Percentiles rank a stretch among this genome's conserved stretches.
Evolutionary conservation across 805 yeast genomes (phyloP).

Genomic region (Teunomyces gatunensis): DNA sequence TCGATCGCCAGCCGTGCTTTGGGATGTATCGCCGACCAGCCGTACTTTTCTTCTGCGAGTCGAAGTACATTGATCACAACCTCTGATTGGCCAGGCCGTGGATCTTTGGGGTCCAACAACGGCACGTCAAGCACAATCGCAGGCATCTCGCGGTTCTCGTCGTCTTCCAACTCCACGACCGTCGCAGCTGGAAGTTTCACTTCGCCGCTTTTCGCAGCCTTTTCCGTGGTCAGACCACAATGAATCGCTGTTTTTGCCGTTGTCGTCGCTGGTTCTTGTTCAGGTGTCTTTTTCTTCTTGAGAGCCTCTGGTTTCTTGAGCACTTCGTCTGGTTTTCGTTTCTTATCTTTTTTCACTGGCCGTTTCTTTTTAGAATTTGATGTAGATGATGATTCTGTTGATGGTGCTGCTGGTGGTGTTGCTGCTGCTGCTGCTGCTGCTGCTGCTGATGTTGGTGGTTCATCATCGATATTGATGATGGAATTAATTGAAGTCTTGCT

Average conservation of each 20-base stretch:
- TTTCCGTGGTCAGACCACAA: conserved; percentile 23
- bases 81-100: conserved; percentile 57
- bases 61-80: conserved; percentile 69
- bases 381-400: neutral
- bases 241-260: conserved; percentile 11
- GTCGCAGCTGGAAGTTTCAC: conserved; percentile 16
- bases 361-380: conserved; percentile 11
- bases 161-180: conserved; percentile 15
- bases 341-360: conserved; percentile 11
- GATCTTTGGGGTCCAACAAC: conserved; percentile 43
- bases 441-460: conserved; percentile 5
- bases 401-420: conserved; percentile 4
- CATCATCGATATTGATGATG: conserved; percentile 38
- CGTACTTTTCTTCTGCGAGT: conserved; percentile 80
- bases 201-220: conserved; percentile 4
- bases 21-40: conserved; percentile 71
- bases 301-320: conserved; percentile 7
- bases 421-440: neutral
- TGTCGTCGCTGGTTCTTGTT: conserved; percentile 4
- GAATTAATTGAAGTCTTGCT: conserved; percentile 40
- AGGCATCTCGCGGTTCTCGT: conserved; percentile 29
- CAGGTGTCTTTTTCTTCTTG: conserved; percentile 21
- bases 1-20: conserved; percentile 58
- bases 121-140: conserved; percentile 58
- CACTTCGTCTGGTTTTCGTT: conserved; percentile 7